A percentile compares a stretch with the other conserved stretches of the same genome.
phyloP scores from a whole-genome alignment of 352 stramenopile genomes.

The Globisporangium spiculum region DNA sequence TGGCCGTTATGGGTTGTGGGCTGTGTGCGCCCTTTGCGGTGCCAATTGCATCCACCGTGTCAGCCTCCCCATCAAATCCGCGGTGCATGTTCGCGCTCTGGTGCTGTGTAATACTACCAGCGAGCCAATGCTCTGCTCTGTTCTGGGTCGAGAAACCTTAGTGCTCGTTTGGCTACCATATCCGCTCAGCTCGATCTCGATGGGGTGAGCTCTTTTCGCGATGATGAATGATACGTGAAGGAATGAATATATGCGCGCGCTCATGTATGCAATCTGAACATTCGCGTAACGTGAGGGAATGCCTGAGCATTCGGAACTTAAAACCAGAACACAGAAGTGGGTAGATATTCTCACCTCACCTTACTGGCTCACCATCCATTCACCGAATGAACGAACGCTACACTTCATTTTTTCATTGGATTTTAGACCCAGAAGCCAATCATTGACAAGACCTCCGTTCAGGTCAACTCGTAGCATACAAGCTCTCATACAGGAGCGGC shows the following conservation, averaged over 20 bases:
- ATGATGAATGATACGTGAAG: background rate
- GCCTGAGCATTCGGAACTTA: background rate
- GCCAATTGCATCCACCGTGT: background rate
- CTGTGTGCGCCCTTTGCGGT: background rate
- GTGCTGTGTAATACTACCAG: background rate
- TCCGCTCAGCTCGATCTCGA: background rate
- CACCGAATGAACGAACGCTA: background rate
- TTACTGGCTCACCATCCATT: background rate
- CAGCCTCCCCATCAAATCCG: background rate
- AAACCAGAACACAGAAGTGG: constrained; percentile 17
- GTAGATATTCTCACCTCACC: background rate
- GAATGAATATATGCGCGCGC: too few relatives aligned
- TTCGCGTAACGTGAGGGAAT: background rate
- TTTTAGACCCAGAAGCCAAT: background rate
- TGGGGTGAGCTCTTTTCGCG: background rate
- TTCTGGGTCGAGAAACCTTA: background rate
- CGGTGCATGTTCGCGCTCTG: background rate
- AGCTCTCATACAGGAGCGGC: background rate
- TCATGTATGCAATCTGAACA: too few relatives aligned
- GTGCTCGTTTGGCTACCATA: background rate
- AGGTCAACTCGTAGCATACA: background rate
- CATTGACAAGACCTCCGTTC: background rate
- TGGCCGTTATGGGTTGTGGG: too few relatives aligned
- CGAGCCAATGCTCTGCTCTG: background rate
- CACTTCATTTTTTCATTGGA: background rate